Percentiles rank a stretch among this genome's conserved stretches.
phyloP scores from a whole-genome alignment of 805 yeast species.

The Sungouiozyma intestinalis region DNA sequence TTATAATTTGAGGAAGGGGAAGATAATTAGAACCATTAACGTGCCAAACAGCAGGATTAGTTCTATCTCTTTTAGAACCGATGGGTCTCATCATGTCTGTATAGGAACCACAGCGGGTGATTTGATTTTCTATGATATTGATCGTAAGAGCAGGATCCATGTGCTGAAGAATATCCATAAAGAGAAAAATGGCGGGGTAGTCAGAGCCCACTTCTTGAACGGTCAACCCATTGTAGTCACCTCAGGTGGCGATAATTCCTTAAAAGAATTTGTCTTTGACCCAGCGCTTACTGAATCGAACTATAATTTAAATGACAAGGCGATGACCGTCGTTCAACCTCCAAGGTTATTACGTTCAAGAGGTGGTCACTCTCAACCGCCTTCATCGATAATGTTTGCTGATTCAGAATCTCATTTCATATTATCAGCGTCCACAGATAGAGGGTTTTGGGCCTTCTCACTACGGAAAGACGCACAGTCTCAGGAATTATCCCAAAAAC shows the following conservation, averaged over 20 bases:
- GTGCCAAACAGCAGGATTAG: constrained; percentile 34
- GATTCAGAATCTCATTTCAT: constrained; percentile 74
- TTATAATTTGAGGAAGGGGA: constrained; percentile 59
- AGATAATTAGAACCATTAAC: constrained; percentile 40
- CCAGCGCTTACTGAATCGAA: constrained; percentile 60
- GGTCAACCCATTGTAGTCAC: constrained; percentile 90
- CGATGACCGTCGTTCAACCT: constrained; percentile 50
- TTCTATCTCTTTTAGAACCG: constrained; percentile 81
- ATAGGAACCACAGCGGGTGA: constrained; percentile 76
- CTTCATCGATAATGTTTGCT: constrained; percentile 64
- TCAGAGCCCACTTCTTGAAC: constrained; percentile 62
- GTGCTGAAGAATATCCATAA: constrained; percentile 61
- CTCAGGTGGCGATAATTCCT: constrained; percentile 80
- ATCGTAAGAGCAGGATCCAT: constrained; percentile 63
- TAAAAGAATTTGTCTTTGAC: constrained; percentile 88
- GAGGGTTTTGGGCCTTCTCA: constrained; percentile 84
- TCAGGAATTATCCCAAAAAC: constrained; percentile 79
- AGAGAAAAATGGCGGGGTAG: constrained; percentile 66
- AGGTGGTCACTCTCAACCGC: constrained; percentile 96
- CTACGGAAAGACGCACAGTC: constrained; percentile 94
- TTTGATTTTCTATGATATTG: constrained; percentile 73
- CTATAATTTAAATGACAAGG: constrained; percentile 24
- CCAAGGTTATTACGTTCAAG: constrained; percentile 87
- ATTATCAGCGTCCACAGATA: constrained; percentile 78
- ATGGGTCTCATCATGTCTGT: constrained; percentile 75